phyloP scores from a whole-genome alignment of 208 protist species.

The Trypanosoma cruzi region DNA sequence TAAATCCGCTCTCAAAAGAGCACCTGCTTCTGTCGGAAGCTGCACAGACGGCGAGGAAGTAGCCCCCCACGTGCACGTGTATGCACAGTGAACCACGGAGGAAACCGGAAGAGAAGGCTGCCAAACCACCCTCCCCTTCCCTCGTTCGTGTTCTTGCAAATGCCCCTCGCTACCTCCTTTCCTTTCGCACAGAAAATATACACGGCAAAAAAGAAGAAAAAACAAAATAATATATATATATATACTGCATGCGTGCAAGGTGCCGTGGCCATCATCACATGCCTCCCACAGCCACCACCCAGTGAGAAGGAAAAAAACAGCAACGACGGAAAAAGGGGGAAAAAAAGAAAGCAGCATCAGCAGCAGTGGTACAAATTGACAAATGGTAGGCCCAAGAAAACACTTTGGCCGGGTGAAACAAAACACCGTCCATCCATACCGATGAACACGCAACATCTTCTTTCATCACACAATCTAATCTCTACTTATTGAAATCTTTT shows the following conservation, averaged over 20 bases:
- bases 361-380: not conserved
- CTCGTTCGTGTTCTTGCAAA: not conserved
- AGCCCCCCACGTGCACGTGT: not conserved
- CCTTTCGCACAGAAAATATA: not conserved
- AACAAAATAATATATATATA: not conserved
- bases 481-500: not conserved
- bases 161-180: not conserved
- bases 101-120: constrained; percentile 20
- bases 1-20: constrained; percentile 28
- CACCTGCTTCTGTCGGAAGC: constrained; percentile 7
- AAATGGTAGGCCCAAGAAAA: not conserved
- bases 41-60: not conserved
- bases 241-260: not conserved
- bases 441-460: not conserved
- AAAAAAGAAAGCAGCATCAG: constrained; percentile 21
- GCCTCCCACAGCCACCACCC: not conserved
- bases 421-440: not conserved
- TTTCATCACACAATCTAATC: not conserved
- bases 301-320: not conserved
- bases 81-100: not conserved
- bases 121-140: not conserved
- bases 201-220: not conserved
- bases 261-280: not conserved
- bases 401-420: not conserved
- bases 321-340: not conserved